Evolutionary conservation across 331 rosid genomes (phyloP).

Genomic region (Dryas integrifolia): DNA sequence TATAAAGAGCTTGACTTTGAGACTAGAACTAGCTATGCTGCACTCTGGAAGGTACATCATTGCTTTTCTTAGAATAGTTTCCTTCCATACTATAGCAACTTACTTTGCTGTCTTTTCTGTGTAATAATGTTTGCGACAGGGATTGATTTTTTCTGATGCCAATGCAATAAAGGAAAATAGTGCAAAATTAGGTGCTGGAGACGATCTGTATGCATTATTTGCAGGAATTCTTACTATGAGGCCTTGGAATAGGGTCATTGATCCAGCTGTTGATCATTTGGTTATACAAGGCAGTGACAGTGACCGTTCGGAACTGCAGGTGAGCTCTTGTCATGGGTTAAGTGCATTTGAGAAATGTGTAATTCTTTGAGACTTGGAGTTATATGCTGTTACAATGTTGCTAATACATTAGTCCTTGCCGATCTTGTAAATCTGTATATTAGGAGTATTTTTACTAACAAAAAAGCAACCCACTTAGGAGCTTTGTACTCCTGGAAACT

Average conservation of each 20-base stretch:
- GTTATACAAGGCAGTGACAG: conserved; percentile 64
- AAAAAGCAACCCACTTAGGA: background rate
- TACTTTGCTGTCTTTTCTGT: background rate
- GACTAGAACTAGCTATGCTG: conserved; percentile 79
- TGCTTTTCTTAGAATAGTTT: background rate
- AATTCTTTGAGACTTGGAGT: background rate
- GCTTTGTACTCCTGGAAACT: background rate
- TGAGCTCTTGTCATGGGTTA: conserved; percentile 30
- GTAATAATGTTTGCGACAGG: conserved; percentile 39
- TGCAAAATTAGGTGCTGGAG: conserved; percentile 94
- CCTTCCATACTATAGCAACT: conserved; percentile 5
- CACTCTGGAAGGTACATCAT: conserved; percentile 79
- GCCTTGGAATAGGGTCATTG: conserved; percentile 91
- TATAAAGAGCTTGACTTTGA: conserved; percentile 81
- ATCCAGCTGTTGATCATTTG: conserved; percentile 80
- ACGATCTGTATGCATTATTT: conserved; percentile 83
- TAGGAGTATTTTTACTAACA: background rate
- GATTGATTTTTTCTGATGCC: conserved; percentile 74
- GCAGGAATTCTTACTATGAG: conserved; percentile 96
- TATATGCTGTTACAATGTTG: background rate
- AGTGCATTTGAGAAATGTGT: background rate
- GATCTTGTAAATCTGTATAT: background rate
- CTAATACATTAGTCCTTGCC: background rate
- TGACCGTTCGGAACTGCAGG: conserved; percentile 89
- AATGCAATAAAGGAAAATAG: conserved; percentile 79